Base-by-base conservation (phyloP, 2,329 filamentous ascomycete species). In the Bipolaris sorokiniana region DNA sequence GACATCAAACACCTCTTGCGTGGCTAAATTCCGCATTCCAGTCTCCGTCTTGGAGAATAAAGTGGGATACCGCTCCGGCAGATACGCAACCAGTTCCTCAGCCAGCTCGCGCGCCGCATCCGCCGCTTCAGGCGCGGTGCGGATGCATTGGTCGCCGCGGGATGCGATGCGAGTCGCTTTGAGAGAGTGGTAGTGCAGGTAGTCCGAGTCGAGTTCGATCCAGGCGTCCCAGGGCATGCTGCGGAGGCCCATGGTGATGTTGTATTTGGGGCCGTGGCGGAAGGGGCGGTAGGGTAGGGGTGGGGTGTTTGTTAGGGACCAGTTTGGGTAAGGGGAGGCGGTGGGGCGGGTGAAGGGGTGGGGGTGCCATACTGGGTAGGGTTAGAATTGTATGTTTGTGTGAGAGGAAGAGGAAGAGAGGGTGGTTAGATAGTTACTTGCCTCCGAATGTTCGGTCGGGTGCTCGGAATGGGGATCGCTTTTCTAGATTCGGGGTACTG, bases 181-280 rank as follows among this genome's bases (percentile, higher is more conserved):
- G 62, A 89, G 84, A 31, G 82, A 82, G 76, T 96, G 90, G 72
- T 83, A 96, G 51, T 84, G 85, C 1, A 87, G 82, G 72, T 86
- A 96, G 45, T 93, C 84, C 69, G 90, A 93, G 76, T 96, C 92
- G 23, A 96, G 84, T 76, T 96, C 90, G 68, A 94, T 92, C 90
- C 90, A 93, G 54, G 92, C 87, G 51, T 89, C 84, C 76, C 86
- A 87, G 31, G 85, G 80, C 78, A 91, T 83, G 7, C 81, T 84
- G n/a, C 90, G 84, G 2, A 94, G 80, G 0, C 90, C 90, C 88
- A 93, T 90, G 1, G 88, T 92, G 56, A 91, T 83, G 68, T 90
- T 84, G 74, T 92, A 92, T 59, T 87, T 89, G 7, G 90, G 90
- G 0, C 90, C 90, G 72, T 91, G 86, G 65, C 88, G 85, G 74